A percentile compares a stretch with the other conserved stretches of the same genome.
phyloP scores from a whole-genome alignment of 1,284 basidiomycete genomes.

The Coniferiporia sulphurascens region DNA sequence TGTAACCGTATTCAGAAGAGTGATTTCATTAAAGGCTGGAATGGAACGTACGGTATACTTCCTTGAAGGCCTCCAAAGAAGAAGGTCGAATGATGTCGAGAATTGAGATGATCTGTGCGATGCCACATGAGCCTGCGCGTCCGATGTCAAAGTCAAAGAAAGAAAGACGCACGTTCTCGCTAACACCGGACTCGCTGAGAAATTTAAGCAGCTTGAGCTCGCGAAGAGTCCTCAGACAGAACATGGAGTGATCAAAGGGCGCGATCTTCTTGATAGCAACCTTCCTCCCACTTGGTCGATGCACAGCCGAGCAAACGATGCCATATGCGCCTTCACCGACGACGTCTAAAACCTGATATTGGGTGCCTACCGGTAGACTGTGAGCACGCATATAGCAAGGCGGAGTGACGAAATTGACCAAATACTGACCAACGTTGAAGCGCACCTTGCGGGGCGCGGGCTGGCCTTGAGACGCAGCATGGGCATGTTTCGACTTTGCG shows the following conservation, averaged over 20 bases:
- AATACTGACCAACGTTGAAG: constrained; percentile 82
- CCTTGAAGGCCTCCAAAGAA: constrained; percentile 87
- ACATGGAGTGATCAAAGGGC: constrained; percentile 92
- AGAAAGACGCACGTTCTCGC: constrained; percentile 76
- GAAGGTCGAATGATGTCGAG: constrained; percentile 91
- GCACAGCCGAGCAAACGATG: constrained; percentile 85
- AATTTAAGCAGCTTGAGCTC: constrained; percentile 90
- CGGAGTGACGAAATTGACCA: constrained; percentile 5
- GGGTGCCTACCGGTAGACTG: constrained; percentile 48
- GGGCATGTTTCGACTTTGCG: constrained; percentile 52
- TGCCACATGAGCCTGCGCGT: constrained; percentile 13
- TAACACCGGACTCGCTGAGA: constrained; percentile 85
- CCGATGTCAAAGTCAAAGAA: constrained; percentile 17
- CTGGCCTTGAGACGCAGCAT: constrained; percentile 56
- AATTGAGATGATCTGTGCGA: constrained; percentile 83
- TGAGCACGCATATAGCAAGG: background rate
- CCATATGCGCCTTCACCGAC: constrained; percentile 87
- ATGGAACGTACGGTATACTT: constrained; percentile 71
- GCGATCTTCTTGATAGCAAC: constrained; percentile 92
- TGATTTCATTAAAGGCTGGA: background rate
- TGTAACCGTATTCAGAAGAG: constrained; percentile 23
- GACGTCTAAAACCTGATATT: constrained; percentile 87
- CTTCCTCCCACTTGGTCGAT: constrained; percentile 73
- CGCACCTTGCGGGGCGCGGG: constrained; percentile 82
- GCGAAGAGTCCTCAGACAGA: constrained; percentile 79